phyloP scores from a whole-genome alignment of 176 grass and related monocot genomes.

The Metroxylon sagu region DNA sequence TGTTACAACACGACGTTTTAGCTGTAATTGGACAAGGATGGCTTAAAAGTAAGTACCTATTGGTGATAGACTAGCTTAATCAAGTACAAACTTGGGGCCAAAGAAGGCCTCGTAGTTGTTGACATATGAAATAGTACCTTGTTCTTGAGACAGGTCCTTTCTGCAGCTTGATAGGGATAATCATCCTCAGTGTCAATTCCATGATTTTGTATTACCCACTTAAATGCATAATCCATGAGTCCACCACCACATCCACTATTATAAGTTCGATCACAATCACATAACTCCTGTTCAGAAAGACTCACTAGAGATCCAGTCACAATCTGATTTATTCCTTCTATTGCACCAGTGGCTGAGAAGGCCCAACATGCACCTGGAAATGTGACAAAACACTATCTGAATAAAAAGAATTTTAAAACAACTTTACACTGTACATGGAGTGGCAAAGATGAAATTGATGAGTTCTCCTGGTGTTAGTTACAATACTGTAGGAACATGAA shows the following conservation, averaged over 20 bases:
- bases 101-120: too few species aligned
- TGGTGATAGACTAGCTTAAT: too few species aligned
- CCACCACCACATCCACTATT: conserved; percentile 73
- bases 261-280: conserved; percentile 80
- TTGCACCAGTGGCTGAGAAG: conserved; percentile 88
- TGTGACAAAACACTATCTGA: conserved; percentile 5
- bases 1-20: conserved; percentile 66
- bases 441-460: too few species aligned
- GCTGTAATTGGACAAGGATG: conserved; percentile 31
- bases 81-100: too few species aligned
- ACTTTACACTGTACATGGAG: too few species aligned
- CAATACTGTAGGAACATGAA: too few species aligned
- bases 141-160: conserved; percentile 60
- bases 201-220: conserved; percentile 75
- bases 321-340: conserved; percentile 98
- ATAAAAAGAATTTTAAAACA: too few species aligned
- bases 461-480: too few species aligned
- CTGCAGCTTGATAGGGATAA: conserved; percentile 54
- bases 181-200: conserved; percentile 83
- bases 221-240: conserved; percentile 86
- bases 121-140: conserved; percentile 37
- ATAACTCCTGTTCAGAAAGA: conserved; percentile 83
- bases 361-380: conserved; percentile 86
- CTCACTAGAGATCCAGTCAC: conserved; percentile 61
- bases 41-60: too few species aligned